Evolutionary conservation across 345 rosid genomes (phyloP), one percentile per base, ranked within the genome.

Genomic region (Cardiospermum halicacabum): DNA sequence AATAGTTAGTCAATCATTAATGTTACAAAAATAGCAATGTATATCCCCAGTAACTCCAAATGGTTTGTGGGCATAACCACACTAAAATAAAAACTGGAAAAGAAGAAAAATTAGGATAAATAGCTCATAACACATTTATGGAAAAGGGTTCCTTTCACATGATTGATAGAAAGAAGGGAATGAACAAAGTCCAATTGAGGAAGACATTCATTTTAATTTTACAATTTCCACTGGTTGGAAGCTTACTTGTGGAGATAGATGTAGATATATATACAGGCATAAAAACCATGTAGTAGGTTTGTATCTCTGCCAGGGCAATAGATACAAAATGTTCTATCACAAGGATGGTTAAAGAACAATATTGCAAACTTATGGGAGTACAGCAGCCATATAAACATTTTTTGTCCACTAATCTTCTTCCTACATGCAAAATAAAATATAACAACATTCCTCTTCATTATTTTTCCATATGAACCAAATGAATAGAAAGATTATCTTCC

Each of bases 1-100:
- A 58, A 74, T 62, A 62, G 18, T 49, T 28, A 28, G n/a, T 37
- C 53, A 54, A 37, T 53, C 49, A 50, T 11, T 31, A 55, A 13
- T 21, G 64, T 54, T n/a, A 36, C 36, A 31, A 30, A 54, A 58
- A 45, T 15, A 63, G 40, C 53, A 50, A 30, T 54, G 9, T 6
- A 4, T 27, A 24, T 8, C 53, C 53, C 37, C 19, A 22, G 18
- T 51, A 39, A 58, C 10, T 10, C 43, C 39, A 26, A 55, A 12
- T 3, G 39, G 31, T 30, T 43, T 31, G 50, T 43, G 27, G 25
- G 32, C 54, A 69, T 7, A 51, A 55, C 22, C 48, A 36, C 47
- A 42, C 36, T n/a, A 58, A 48, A 53, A 16, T 13, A 53, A 31
- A 36, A 28, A 56, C 11, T 22, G 18, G 5, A 5, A n/a, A n/a